Evolutionary conservation across 306 rosid species (phyloP).

Genomic region (Trifolium subterraneum): DNA sequence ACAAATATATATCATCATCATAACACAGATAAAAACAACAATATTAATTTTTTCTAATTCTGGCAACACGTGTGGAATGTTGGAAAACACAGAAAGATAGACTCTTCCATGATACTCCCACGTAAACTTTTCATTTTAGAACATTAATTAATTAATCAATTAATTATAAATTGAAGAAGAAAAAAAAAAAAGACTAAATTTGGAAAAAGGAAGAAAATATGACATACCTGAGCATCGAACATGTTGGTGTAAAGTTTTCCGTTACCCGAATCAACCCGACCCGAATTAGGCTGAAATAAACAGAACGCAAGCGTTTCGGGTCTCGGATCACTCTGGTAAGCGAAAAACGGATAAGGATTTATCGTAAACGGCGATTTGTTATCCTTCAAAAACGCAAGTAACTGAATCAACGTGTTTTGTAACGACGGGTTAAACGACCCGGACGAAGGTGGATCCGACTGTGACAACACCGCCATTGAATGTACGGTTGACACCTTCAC

Average conservation of each 20-base stretch:
- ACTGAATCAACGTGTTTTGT: conserved; percentile 47
- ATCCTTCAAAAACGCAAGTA: conserved; percentile 64
- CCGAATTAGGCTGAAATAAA: conserved; percentile 79
- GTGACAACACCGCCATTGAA: conserved; percentile 73
- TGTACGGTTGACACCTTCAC: conserved; percentile 83
- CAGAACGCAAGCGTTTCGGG: conserved; percentile 89
- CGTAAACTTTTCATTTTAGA: conserved; percentile 28
- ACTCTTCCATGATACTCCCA: conserved; percentile 32
- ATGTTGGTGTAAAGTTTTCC: conserved; percentile 84
- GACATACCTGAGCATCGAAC: conserved; percentile 92
- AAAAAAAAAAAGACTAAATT: neutral
- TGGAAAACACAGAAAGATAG: neutral
- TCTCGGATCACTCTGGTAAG: conserved; percentile 78
- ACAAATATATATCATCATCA: neutral
- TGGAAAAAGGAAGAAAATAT: neutral
- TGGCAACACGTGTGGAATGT: conserved; percentile 39
- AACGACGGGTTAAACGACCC: conserved; percentile 63
- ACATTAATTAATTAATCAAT: neutral
- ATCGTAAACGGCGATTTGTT: conserved; percentile 69
- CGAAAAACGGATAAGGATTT: conserved; percentile 89
- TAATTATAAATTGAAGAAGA: neutral
- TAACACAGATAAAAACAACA: neutral
- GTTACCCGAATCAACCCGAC: conserved; percentile 77
- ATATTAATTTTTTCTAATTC: neutral
- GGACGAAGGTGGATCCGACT: conserved; percentile 85